Base-by-base conservation (phyloP, 768 basidiomycete genomes). In the Boletus sp. region DNA sequence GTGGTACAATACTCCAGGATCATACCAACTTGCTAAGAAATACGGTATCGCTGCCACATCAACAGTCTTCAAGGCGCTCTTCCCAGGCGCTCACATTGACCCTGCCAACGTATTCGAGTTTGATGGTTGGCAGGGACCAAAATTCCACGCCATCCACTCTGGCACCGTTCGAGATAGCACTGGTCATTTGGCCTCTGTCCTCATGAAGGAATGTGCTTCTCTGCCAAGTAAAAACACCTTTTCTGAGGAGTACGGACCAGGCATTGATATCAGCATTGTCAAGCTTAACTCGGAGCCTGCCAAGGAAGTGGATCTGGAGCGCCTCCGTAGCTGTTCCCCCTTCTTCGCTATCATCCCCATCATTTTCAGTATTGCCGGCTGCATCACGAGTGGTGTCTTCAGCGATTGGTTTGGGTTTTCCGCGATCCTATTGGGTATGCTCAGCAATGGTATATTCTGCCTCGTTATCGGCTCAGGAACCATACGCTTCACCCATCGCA, bases 401-500 rank as follows among this genome's bases (percentile, higher is more conserved):
- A 28, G 30, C 3, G 69, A 70, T 36, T 69, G 69, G 68, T 62
- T 54, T 35, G 60, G 57, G 24, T 65, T 67, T 33, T 10, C 56
- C 7, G 56, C 67, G 58, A 66, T 69, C 36, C 52, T 70, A 0
- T 56, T 63, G 8, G 69, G 69, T 2, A 66, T 70, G 17, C 5
- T 69, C 18, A 53, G 62, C 55, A 67, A 58, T 45, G 68, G 68
- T 14, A 4, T 66, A 10, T 55, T 68, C 15, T 67, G 67, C 50
- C 49, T 46, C 17, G 45, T 58, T 28, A 56, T 68, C 12, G 64
- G 61, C 30, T 63, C 61, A 4, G 64, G 55, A 29, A 59, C 42
- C n/a, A 36, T 67, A 29, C 47, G 42, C n/a, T 52, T 65, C 24
- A 41, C 14, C 11, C 57, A 49, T 39, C 55, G 56, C 18, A 50